Evolutionary conservation across 768 basidiomycete species (phyloP), one percentile per base, ranked within the genome.

Genomic region (Leccinum obscurum): DNA sequence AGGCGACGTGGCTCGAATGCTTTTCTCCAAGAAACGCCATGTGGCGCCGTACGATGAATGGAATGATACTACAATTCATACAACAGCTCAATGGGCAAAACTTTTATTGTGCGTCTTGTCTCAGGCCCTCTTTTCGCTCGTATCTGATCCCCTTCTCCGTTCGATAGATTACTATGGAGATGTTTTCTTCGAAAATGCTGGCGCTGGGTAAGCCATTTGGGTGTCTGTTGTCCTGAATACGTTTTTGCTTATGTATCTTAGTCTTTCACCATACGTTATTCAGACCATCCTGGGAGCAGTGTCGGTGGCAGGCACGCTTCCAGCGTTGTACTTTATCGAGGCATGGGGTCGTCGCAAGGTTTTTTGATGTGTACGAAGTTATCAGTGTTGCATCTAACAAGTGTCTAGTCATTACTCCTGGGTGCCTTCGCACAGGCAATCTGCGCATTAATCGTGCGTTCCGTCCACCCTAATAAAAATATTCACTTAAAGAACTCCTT

Each of bases 1-100:
- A 89, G 68, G 88, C 89, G 2, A 87, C 85, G 0, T 92, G 90
- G 90, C 48, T 79, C 28, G 90, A 92, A 70, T 90, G 89, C 72
- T 92, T 92, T 79, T 86, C 87, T 1, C 78, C 80, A 4, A 74
- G 84, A 49, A 88, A 90, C 64, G 75, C 79, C 66, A 72, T 92
- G 48, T 90, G 88, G 84, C 87, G 85, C 72, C 81, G 90, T 56
- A 92, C 89, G 14, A 70, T 78, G 35, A 91, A 90, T 61, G 89
- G 90, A n/a, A 89, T 90, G 85, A 89, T 90, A 85, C 72, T 90
- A 49, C 89, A 90, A 64, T 90, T 91, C 68, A 84, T 92, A 55
- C 89, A 92, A 64, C 89, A 92, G 64, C 73, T 92, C 32, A 89
- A 91, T 59, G 89, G 89, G 14, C 89, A 92, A 72, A 91, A 89